Percentiles rank a stretch among this genome's conserved stretches.
These are phyloP conservation scores for Myriosclerotinia curreyana DNA, from an alignment of 2,329 filamentous ascomycete species.

Conservation along the genomic window DNA sequence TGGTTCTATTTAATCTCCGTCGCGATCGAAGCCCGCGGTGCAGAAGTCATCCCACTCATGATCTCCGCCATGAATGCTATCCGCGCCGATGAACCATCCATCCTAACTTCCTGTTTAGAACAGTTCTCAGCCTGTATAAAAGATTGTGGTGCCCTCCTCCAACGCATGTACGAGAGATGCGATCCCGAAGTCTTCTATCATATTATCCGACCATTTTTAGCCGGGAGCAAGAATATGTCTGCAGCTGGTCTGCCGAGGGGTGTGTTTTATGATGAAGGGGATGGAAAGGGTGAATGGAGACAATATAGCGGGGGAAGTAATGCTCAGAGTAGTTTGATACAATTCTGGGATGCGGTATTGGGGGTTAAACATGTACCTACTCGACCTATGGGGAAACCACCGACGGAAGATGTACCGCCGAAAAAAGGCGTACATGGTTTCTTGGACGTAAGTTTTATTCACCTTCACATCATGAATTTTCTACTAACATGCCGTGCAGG, in stretches of 20 bases:
- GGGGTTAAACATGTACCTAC: constrained; percentile 69
- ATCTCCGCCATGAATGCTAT: constrained; percentile 71
- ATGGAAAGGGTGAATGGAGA: constrained; percentile 63
- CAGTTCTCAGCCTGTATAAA: constrained; percentile 65
- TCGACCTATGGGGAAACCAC: constrained; percentile 30
- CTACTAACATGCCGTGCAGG: constrained; percentile 36
- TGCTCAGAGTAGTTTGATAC: constrained; percentile 86
- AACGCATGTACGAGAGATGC: constrained; percentile 86
- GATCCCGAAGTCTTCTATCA: constrained; percentile 87
- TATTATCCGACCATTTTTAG: constrained; percentile 80
- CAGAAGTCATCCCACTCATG: constrained; percentile 72
- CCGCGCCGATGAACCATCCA: constrained; percentile 54
- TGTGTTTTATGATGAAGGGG: constrained; percentile 77
- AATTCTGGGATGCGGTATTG: constrained; percentile 86
- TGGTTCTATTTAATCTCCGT: constrained; percentile 93
- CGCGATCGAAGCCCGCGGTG: constrained; percentile 82
- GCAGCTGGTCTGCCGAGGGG: constrained; percentile 78
- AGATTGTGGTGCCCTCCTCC: constrained; percentile 63
- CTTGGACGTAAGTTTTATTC: constrained; percentile 26
- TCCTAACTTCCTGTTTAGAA: constrained; percentile 62
- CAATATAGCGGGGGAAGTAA: constrained; percentile 89
- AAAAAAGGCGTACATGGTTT: constrained; percentile 29
- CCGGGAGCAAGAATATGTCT: constrained; percentile 89
- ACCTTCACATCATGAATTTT: neutral
- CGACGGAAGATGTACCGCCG: constrained; percentile 28